phyloP scores from a whole-genome alignment of 2,329 filamentous ascomycete species.

The Botryotinia narcissicola region DNA sequence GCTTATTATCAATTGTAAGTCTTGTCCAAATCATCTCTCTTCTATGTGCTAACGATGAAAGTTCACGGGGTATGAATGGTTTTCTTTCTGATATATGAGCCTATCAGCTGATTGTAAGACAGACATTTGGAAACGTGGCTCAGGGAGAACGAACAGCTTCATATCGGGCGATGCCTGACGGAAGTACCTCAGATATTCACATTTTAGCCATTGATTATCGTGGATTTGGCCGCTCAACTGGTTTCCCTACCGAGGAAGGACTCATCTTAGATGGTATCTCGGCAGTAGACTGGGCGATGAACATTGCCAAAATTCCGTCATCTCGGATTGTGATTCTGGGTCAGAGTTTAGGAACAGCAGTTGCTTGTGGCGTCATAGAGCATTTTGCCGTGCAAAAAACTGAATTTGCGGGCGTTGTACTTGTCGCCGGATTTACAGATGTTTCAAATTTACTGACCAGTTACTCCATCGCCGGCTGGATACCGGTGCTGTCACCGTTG shows the following conservation, averaged over 20 bases:
- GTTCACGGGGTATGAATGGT: constrained; percentile 58
- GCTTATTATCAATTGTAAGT: constrained; percentile 62
- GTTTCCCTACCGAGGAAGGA: constrained; percentile 76
- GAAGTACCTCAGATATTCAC: constrained; percentile 68
- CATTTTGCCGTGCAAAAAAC: constrained; percentile 58
- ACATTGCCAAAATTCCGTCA: constrained; percentile 61
- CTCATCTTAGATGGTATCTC: constrained; percentile 76
- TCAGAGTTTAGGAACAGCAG: constrained; percentile 85
- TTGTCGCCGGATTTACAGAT: constrained; percentile 77
- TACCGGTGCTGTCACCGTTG: constrained; percentile 78
- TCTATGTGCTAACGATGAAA: constrained; percentile 36
- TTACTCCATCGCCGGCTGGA: constrained; percentile 74
- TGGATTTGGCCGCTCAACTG: constrained; percentile 78
- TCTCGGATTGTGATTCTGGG: constrained; percentile 77
- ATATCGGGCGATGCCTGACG: constrained; percentile 73
- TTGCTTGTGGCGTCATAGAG: constrained; percentile 72
- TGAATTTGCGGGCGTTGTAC: constrained; percentile 75
- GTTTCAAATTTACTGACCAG: constrained; percentile 68
- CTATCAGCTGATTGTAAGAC: constrained; percentile 24
- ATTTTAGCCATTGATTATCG: constrained; percentile 89
- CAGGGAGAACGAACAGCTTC: constrained; percentile 73
- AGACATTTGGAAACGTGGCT: constrained; percentile 85
- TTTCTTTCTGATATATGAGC: constrained; percentile 16
- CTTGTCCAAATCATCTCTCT: constrained; percentile 18
- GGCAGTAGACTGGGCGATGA: constrained; percentile 69